Evolutionary conservation across 495 filamentous ascomycete genomes (phyloP), one percentile per base, ranked within the genome.

Genomic region (Penicillium argentinense): DNA sequence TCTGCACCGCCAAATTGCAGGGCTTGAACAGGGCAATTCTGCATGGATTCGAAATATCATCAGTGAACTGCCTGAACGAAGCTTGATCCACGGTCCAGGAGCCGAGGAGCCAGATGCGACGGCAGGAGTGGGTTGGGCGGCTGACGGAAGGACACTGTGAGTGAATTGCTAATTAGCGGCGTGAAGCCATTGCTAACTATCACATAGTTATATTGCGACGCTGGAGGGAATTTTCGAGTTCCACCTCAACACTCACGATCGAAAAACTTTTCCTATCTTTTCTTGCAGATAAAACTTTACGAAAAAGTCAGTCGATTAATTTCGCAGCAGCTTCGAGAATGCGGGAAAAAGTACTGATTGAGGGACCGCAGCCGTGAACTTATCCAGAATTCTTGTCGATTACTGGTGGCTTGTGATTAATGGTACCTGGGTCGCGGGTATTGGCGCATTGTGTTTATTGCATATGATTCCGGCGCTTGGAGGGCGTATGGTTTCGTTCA

Each of bases 191-290:
- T 27, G 45, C 42, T 67, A 21, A 41, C 39, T 23, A n/a, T 42
- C 27, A 14, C 22, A 12, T 45, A 89, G 87, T 47, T 89, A 83
- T 52, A 74, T 87, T 54, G 87, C 78, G n/a, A 86, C 85, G 3
- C 75, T 87, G 42, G 76, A 85, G 39, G 87, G 87, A 14, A 85
- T 91, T 13, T 84, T 87, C 47, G 84, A 90, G 63, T 87, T 82
- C 49, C 74, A 75, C 17, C 71, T 90, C 44, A 85, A 91, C 56
- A 58, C 82, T 16, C 59, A 74, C n/a, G 77, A 79, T 39, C 75
- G 86, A 46, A 86, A 81, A 63, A 73, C 77, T 4, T 86, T 82
- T 55, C 85, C 86, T 19, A 74, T 74, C 24, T 68, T 86, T 29
- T 67, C 69, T 17, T 75, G 79, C 49, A 73, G 84, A 42, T 89